phyloP scores from a whole-genome alignment of 768 basidiomycete species.

The Pleurotus tuoliensis region DNA sequence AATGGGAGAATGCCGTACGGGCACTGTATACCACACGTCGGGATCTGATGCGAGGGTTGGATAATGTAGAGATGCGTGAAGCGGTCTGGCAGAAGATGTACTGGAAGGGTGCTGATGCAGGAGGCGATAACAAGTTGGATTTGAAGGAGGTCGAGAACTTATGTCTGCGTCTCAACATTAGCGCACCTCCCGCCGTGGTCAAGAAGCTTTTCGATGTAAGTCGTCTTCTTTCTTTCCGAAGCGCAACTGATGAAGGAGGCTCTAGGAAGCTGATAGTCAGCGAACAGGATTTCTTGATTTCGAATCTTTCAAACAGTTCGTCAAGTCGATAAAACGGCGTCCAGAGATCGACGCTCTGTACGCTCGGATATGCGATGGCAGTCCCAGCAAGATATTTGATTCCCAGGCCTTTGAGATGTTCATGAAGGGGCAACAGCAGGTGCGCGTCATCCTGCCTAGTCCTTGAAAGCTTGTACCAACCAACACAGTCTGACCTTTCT shows the following conservation, averaged over 20 bases:
- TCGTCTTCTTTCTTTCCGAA: not conserved
- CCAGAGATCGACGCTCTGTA: constrained; percentile 75
- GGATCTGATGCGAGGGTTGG: constrained; percentile 1
- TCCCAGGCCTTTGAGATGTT: constrained; percentile 39
- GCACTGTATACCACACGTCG: not conserved
- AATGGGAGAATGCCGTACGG: constrained; percentile 53
- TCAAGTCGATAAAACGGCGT: constrained; percentile 74
- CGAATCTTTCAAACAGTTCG: constrained; percentile 73
- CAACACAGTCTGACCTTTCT: constrained; percentile 29
- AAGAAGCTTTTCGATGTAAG: constrained; percentile 55
- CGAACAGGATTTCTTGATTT: constrained; percentile 66
- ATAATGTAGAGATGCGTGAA: constrained; percentile 5
- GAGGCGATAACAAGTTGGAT: constrained; percentile 55
- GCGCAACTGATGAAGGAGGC: not conserved
- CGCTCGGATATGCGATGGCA: constrained; percentile 25
- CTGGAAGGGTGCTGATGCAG: constrained; percentile 29
- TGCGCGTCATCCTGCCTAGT: constrained; percentile 13
- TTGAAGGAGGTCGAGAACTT: constrained; percentile 71
- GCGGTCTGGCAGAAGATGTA: constrained; percentile 7
- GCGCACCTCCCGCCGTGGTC: constrained; percentile 48
- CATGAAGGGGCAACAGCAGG: constrained; percentile 40
- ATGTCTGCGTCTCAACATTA: constrained; percentile 67
- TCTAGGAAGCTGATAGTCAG: constrained; percentile 59
- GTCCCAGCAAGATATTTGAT: constrained; percentile 32
- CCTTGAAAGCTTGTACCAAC: too few species aligned